Conservation (phyloP, 2,329 filamentous ascomycete species). For the Aspergillus sp. region DNA sequence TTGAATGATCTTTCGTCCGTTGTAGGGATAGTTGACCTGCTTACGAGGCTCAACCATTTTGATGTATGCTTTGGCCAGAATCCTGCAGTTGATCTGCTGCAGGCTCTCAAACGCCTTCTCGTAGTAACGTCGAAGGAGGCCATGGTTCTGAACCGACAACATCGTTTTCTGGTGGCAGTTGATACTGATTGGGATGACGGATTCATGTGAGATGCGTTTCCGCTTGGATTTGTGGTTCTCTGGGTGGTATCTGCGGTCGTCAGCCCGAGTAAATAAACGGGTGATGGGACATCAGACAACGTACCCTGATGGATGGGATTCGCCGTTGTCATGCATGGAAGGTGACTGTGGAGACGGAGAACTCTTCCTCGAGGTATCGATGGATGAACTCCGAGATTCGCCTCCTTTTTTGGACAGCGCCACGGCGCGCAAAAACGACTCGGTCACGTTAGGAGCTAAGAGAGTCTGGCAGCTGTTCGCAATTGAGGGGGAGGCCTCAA, state of each 20-base stretch:
- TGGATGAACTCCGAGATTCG: constrained; percentile 5
- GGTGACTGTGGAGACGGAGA: constrained; percentile 18
- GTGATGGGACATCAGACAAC: constrained; percentile 7
- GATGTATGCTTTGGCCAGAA: constrained; percentile 35
- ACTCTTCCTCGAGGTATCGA: constrained; percentile 11
- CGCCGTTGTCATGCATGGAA: not conserved
- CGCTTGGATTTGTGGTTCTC: constrained; percentile 14
- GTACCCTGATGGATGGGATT: constrained; percentile 7
- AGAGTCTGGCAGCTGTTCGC: constrained; percentile 26
- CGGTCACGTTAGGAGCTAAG: constrained; percentile 27
- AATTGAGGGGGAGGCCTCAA: constrained; percentile 30
- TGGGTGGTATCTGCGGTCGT: not conserved
- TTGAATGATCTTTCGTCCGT: constrained; percentile 30
- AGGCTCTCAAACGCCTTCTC: constrained; percentile 33
- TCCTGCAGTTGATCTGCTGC: constrained; percentile 36
- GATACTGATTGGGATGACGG: constrained; percentile 22
- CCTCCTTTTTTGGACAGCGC: constrained; percentile 22
- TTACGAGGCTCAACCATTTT: constrained; percentile 38
- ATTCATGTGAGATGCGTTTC: constrained; percentile 19
- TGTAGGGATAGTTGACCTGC: constrained; percentile 37
- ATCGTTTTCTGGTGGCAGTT: constrained; percentile 22
- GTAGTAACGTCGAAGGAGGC: constrained; percentile 29
- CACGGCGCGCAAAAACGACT: constrained; percentile 30
- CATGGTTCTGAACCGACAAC: constrained; percentile 24
- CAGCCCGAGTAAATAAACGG: not conserved